Evolutionary conservation across 768 basidiomycete species (phyloP).

Genomic region (Amanita thiersii): DNA sequence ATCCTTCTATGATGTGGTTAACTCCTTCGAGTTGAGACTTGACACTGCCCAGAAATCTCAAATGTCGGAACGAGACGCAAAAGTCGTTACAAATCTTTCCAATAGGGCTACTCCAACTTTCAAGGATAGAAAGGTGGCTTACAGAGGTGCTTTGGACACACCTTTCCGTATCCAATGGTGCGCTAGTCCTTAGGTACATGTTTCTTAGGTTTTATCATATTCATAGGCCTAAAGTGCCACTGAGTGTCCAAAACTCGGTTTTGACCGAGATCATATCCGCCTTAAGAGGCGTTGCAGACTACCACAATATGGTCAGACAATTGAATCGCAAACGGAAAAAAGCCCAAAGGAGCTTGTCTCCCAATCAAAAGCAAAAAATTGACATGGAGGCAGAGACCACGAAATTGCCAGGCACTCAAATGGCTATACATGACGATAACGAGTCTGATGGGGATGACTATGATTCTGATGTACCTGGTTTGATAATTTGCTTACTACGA

Average conservation of each 20-base stretch:
- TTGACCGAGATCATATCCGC: slow-evolving; percentile 42
- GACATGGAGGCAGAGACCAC: slow-evolving; percentile 1
- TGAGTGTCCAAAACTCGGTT: slow-evolving; percentile 53
- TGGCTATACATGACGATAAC: too few relatives aligned
- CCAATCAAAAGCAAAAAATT: slow-evolving; percentile 16
- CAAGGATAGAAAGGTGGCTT: slow-evolving; percentile 54
- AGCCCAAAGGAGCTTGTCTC: slow-evolving; percentile 1
- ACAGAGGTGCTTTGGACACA: slow-evolving; percentile 64
- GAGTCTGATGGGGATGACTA: slow-evolving; percentile 3
- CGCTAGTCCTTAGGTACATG: slow-evolving; percentile 11
- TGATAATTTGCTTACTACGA: too few relatives aligned
- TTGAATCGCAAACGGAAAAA: slow-evolving; percentile 33
- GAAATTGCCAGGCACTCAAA: too few relatives aligned
- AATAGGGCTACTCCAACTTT: slow-evolving; percentile 48
- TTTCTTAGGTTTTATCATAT: slow-evolving; percentile 6
- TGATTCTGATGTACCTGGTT: slow-evolving; percentile 1
- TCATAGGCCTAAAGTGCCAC: slow-evolving; percentile 53
- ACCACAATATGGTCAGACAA: slow-evolving; percentile 25
- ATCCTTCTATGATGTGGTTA: too few relatives aligned
- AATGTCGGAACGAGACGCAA: slow-evolving; percentile 46
- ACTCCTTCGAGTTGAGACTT: too few relatives aligned
- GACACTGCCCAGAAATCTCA: too few relatives aligned
- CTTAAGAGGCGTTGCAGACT: slow-evolving; percentile 42
- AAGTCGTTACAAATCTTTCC: slow-evolving; percentile 47
- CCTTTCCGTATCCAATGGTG: slow-evolving; percentile 70